These are phyloP conservation scores for Xylaria palmicola DNA, from an alignment of 495 filamentous ascomycete genomes.

Conservation along the genomic window DNA sequence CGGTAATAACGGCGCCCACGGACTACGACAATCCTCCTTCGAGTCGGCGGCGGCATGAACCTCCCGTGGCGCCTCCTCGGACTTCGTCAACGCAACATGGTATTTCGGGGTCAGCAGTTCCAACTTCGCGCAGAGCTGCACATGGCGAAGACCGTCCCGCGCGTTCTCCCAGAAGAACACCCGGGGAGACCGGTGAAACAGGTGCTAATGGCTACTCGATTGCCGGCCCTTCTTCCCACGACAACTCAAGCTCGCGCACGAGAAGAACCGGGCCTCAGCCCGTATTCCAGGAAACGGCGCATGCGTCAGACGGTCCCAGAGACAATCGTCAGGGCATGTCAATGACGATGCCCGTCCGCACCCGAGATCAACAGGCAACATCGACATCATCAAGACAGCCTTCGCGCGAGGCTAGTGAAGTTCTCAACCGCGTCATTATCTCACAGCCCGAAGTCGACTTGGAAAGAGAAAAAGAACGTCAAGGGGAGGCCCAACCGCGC, in stretches of 20 bases:
- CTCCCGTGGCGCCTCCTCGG: slow-evolving; percentile 58
- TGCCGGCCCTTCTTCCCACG: slow-evolving; percentile 21
- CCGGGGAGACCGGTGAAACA: slow-evolving; percentile 37
- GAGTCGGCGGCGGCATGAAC: slow-evolving; percentile 40
- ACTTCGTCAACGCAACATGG: slow-evolving; percentile 55
- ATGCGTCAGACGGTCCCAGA: slow-evolving; percentile 46
- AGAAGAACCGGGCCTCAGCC: slow-evolving; percentile 44
- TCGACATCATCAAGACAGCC: slow-evolving; percentile 44
- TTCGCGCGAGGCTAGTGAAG: slow-evolving; percentile 63
- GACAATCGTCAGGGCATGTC: slow-evolving; percentile 49
- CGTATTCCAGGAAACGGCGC: slow-evolving; percentile 38
- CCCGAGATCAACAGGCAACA: slow-evolving; percentile 29
- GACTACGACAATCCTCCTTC: slow-evolving; percentile 42
- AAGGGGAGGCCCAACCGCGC: slow-evolving; percentile 57
- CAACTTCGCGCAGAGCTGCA: slow-evolving; percentile 44
- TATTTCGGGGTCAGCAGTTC: slow-evolving; percentile 27
- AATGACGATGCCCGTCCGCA: slow-evolving; percentile 42
- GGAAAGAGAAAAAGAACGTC: slow-evolving; percentile 71
- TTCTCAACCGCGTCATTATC: slow-evolving; percentile 75
- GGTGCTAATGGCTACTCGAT: slow-evolving; percentile 37
- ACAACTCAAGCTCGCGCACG: slow-evolving; percentile 49
- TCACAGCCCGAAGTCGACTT: slow-evolving; percentile 79
- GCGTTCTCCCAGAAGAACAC: slow-evolving; percentile 38
- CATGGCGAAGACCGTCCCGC: slow-evolving; percentile 42
- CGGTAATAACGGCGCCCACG: slow-evolving; percentile 40